Evolutionary conservation across 2,329 filamentous ascomycete genomes (phyloP).

Genomic region (Hymenoscyphus fructigenus): DNA sequence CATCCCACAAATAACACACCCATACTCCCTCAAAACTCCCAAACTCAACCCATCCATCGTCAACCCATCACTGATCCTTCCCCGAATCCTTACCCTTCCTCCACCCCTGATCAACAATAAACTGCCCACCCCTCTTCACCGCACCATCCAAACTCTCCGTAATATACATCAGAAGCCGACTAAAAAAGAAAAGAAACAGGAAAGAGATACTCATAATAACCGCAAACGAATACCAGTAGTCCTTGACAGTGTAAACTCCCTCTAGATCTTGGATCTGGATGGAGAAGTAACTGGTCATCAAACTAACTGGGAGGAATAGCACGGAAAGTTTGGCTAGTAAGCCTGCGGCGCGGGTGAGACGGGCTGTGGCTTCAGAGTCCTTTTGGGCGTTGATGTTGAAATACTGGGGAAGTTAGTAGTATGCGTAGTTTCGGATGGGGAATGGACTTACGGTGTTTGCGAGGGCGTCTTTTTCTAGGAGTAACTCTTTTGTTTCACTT

Average conservation of each 20-base stretch:
- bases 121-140: conserved; percentile 13
- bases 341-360: conserved; percentile 69
- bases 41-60: too few species aligned
- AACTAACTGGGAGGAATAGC: conserved; percentile 70
- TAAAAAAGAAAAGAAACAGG: conserved; percentile 55
- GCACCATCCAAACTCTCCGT: conserved; percentile 44
- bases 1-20: too few species aligned
- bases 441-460: conserved; percentile 56
- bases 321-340: conserved; percentile 74
- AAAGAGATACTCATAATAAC: conserved; percentile 61
- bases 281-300: conserved; percentile 75
- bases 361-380: conserved; percentile 69
- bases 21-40: too few species aligned
- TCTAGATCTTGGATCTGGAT: conserved; percentile 60
- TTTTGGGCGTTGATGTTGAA: conserved; percentile 77
- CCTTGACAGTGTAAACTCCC: conserved; percentile 55
- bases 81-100: background rate
- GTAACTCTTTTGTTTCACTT: conserved; percentile 59
- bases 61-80: background rate
- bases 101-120: conserved; percentile 8
- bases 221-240: conserved; percentile 69
- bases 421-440: background rate
- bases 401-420: conserved; percentile 50
- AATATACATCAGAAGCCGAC: conserved; percentile 46
- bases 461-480: conserved; percentile 69